These are phyloP conservation scores for Lachnellula occidentalis DNA, from an alignment of 2,329 filamentous ascomycete species.

Conservation along the genomic window DNA sequence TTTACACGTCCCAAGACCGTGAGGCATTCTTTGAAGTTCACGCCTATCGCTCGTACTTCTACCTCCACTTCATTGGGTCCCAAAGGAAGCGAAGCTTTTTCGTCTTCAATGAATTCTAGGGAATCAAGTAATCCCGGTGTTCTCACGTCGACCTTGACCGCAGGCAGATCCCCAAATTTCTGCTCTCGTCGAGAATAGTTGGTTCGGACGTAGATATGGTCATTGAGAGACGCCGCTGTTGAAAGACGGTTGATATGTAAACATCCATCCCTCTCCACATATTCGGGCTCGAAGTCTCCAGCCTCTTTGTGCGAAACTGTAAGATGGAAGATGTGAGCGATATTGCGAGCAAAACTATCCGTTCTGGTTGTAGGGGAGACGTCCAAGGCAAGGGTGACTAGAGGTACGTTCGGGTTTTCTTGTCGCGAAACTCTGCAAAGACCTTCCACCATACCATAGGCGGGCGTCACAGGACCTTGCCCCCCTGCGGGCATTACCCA, in stretches of 20 bases:
- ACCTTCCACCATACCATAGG: neutral
- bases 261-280: neutral
- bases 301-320: neutral
- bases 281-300: neutral
- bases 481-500: neutral
- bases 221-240: neutral
- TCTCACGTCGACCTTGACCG: conserved; percentile 1
- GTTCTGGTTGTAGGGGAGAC: too few relatives aligned
- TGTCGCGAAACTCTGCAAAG: conserved; percentile 4
- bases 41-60: conserved; percentile 4
- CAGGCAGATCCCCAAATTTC: neutral
- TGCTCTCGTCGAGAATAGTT: neutral
- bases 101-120: conserved; percentile 14
- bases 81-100: conserved; percentile 7
- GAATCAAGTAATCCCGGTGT: conserved; percentile 1
- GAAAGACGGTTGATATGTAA: conserved; percentile 4
- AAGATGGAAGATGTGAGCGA: neutral
- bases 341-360: neutral
- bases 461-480: neutral
- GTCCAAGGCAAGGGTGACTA: conserved; percentile 1
- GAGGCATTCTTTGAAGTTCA: conserved; percentile 21
- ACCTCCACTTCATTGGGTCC: conserved; percentile 5
- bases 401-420: neutral
- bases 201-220: neutral
- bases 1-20: conserved; percentile 16